Base-by-base conservation (phyloP, 2,329 filamentous ascomycete genomes). In the Chaetomium sp. region DNA sequence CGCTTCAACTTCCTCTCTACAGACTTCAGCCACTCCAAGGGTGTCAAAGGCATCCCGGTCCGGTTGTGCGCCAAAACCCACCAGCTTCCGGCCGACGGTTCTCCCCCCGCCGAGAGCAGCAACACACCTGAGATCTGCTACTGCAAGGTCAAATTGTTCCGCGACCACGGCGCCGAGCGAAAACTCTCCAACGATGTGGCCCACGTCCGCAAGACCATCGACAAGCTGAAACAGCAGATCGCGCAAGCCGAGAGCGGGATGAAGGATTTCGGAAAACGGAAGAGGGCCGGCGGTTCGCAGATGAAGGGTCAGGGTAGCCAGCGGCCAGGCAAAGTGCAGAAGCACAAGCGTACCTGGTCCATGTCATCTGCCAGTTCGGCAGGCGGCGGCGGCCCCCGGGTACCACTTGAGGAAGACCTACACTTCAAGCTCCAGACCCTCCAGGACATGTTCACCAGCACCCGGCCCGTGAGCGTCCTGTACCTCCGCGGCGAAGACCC, bases 1-100 rank as follows among this genome's bases (percentile, higher is more conserved):
- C 88, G 94, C 46, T 99, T 97, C 78, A 99, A 99, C 73, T 99
- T 99, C 68, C 78, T 99, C 0, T 99, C 94, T 0, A 99, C 94
- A 7, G 94, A 99, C 69, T 99, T 97, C 69, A 97, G 92, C 70
- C 94, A 97, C 68, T 97, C 94, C 8, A 99, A 99, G 68, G 94
- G 94, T 46, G 94, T 99, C 49, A 99, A 97, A 72, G 94, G 94
- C 38, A 96, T 97, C 61, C 92, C 94, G 0, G 91, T 99, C 4
- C 79, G 94, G 54, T 79, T 97, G 0, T 97, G 92, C 70, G 85
- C 91, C 11, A 97, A 97, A 72, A 97, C 94, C 0, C 87, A 88
- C 61, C 72, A 85, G 9, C 57, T 92, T 1, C 73, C 79, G 0
- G 72, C 77, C 12, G 78, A 79, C 33, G 72, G 77, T 7, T 76